Percentiles rank a stretch among this genome's conserved stretches.
phyloP scores from a whole-genome alignment of 1,284 basidiomycete genomes.

The Uromyces viciae-fabae region DNA sequence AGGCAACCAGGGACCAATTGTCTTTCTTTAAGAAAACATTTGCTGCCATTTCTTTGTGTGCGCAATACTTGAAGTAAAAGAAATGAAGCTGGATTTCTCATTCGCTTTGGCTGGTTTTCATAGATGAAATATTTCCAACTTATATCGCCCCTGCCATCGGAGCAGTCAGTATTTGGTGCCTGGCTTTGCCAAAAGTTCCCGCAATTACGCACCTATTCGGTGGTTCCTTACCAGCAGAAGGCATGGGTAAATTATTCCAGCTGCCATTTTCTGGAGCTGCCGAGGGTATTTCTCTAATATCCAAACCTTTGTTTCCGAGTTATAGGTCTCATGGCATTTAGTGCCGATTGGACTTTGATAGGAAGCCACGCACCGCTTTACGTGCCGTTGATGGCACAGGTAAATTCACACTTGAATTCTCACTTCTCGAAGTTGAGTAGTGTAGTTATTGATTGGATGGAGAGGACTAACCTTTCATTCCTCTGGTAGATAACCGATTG shows the following conservation, averaged over 20 bases:
- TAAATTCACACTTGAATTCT: background rate
- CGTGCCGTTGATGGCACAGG: slow-evolving; percentile 21
- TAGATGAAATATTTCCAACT: slow-evolving; percentile 41
- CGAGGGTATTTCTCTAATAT: background rate
- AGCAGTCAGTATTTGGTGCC: slow-evolving; percentile 34
- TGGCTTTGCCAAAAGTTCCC: slow-evolving; percentile 22
- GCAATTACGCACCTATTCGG: slow-evolving; percentile 37
- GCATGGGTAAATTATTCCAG: slow-evolving; percentile 10
- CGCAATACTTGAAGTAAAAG: too few species aligned
- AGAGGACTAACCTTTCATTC: too few species aligned
- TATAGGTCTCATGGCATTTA: slow-evolving; percentile 21
- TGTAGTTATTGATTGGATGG: background rate
- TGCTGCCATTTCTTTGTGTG: slow-evolving; percentile 13
- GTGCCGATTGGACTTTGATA: slow-evolving; percentile 38
- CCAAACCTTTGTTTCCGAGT: background rate
- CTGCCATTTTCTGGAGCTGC: background rate
- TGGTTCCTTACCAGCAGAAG: slow-evolving; percentile 23
- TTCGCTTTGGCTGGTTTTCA: too few species aligned
- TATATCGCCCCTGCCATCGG: slow-evolving; percentile 33
- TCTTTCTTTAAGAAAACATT: slow-evolving; percentile 37
- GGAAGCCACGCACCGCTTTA: slow-evolving; percentile 29
- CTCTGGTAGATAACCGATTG: slow-evolving; percentile 4
- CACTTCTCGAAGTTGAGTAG: background rate
- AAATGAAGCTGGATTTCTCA: too few species aligned
- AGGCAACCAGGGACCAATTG: slow-evolving; percentile 7